Evolutionary conservation across 2,329 filamentous ascomycete species (phyloP), one percentile per base, ranked within the genome.

Genomic region (Pestalotiopsis sp.): DNA sequence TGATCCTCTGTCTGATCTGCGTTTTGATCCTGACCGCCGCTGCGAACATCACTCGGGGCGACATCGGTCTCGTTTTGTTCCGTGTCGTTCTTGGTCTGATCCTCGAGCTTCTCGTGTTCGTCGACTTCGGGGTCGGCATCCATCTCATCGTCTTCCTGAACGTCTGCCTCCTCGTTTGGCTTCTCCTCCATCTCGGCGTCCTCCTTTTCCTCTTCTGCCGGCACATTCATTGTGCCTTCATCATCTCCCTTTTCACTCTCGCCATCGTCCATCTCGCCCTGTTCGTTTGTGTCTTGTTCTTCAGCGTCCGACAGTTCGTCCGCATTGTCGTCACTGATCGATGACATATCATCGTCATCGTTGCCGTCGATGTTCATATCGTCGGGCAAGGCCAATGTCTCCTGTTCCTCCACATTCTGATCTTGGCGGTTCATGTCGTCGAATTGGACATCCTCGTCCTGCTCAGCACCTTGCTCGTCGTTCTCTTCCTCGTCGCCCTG

Each of bases 341-440:
- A 84, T 5, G 79, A 81, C 38, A 81, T 83, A 4, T 87, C 87
- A 20, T 86, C 84, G 36, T 88, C 84, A 39, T 88, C 87, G 36
- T 93, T 84, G 9, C 88, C 91, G 71, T 95, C 92, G 67, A 96
- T 87, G 68, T 97, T 91, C 85, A 98, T 92, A 72, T 97, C 93
- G 57, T 97, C 94, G 0, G 94, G 94, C 25, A 97, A 84, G 60
- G 95, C 94, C 69, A 97, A 84, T 2, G 91, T 90, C 69, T 97
- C 91, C 74, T 94, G 91, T 77, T 97, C 92, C 73, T 95, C 88
- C 2, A 93, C 88, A 74, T 95, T 91, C 65, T 94, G 91, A 69
- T 95, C 89, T 73, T 91, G 88, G 61, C 83, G 83, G 72, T 88
- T 88, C 61, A 86, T 78, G 70, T 90, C 87, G 38, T 90, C 86